Base-by-base conservation (phyloP, 2,329 filamentous ascomycete genomes). In the Exophiala bonariae region DNA sequence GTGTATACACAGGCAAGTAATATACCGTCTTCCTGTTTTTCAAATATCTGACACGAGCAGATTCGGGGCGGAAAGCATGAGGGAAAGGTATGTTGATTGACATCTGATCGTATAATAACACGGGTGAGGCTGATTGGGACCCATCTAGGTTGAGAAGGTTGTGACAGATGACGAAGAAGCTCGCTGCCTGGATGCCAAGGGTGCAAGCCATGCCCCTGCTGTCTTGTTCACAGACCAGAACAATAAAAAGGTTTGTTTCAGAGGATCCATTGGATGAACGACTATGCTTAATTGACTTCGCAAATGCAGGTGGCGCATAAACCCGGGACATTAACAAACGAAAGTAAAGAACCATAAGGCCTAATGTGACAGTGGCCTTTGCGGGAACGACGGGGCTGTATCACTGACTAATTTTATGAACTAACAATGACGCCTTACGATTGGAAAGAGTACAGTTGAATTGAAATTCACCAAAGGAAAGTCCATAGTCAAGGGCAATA, bases 171-270 rank as follows among this genome's bases (percentile, higher is more conserved):
- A 52, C 22, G 26, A 48, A 2, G 38, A 54, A 20, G 50, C 50
- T 7, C 34, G 41, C 7, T 30, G 41, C 9, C 34, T 40, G 26
- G 26, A 37, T 18, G 54, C 46, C 14, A 54, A 54, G 37, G 50
- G 54, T n/a, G 48, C 54, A 10, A 40, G 41, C 3, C 52, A 54
- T 33, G 39, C 50, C 10, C 54, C 54, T n/a, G 50, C 49, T 8
- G 48, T 56, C 5, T 47, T 56, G 8, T 53, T 50, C 30, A 47
- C 49, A 11, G 50, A 54, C 26, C 50, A 56, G 42, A 56, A 56
- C 18, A 43, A 51, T 23, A 56, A 56, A 26, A 56, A 54, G 40
- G 54, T 52, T n/a, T n/a, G n/a, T n/a, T n/a, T n/a, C n/a, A n/a
- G n/a, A n/a, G n/a, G n/a, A n/a, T n/a, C n/a, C n/a, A n/a, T n/a